Percentiles rank a stretch among this genome's conserved stretches.
Conservation (phyloP, 192 early-diverging fungal genomes). For the Linnemannia schmuckeri region DNA sequence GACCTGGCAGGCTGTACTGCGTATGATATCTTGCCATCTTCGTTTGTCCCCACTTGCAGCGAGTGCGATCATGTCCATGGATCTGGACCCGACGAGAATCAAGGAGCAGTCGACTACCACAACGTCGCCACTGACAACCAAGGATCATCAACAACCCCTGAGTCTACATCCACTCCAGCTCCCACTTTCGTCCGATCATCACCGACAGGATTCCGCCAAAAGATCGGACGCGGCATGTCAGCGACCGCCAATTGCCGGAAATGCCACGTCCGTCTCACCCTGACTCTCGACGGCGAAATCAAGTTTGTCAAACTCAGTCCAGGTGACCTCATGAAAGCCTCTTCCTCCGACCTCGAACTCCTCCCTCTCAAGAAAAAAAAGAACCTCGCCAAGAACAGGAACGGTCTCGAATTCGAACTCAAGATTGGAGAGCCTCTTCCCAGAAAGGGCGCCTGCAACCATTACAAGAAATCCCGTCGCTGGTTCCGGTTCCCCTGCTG, state of each 20-base stretch:
- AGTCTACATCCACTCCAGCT: neutral
- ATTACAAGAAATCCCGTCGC: conserved; percentile 88
- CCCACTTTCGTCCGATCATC: neutral
- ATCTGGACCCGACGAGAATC: conserved; percentile 13
- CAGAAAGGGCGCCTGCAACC: conserved; percentile 83
- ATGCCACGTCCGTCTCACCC: conserved; percentile 62
- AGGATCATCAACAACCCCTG: neutral
- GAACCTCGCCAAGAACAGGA: conserved; percentile 59
- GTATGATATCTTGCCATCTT: conserved; percentile 80
- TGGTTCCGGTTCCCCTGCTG: conserved; percentile 98
- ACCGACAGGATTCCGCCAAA: conserved; percentile 54
- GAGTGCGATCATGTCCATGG: conserved; percentile 68
- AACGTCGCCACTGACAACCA: conserved; percentile 30
- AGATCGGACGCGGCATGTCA: conserved; percentile 51
- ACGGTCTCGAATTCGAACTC: conserved; percentile 69
- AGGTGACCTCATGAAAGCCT: conserved; percentile 39
- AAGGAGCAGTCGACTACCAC: neutral
- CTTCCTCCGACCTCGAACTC: conserved; percentile 35
- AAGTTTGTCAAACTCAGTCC: conserved; percentile 68
- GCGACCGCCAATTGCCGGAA: conserved; percentile 53
- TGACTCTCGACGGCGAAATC: conserved; percentile 63
- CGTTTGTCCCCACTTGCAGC: conserved; percentile 79
- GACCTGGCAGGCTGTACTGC: conserved; percentile 78
- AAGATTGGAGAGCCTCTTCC: conserved; percentile 82
- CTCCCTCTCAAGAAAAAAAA: conserved; percentile 62